Conservation (phyloP, 257 asterid species). For the Misopates orontium region DNA sequence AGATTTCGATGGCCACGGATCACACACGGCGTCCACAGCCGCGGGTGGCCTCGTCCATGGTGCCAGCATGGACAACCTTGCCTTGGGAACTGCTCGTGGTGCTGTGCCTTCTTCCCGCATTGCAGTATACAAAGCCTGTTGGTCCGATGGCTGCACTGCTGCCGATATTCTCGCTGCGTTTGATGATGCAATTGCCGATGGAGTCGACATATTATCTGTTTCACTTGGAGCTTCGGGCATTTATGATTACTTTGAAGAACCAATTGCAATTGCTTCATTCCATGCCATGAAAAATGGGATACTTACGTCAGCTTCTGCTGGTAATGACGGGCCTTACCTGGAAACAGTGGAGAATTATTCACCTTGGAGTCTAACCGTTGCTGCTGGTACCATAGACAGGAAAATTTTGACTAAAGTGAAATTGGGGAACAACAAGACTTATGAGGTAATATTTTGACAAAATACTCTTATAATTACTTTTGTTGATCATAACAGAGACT, state of each 20-base stretch:
- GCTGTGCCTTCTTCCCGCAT: constrained; percentile 61
- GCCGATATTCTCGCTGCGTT: constrained; percentile 52
- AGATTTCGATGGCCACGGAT: constrained; percentile 62
- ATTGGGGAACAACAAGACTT: constrained; percentile 32
- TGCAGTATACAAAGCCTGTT: constrained; percentile 62
- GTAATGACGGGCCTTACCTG: constrained; percentile 38
- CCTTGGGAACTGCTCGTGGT: constrained; percentile 55
- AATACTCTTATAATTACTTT: not conserved
- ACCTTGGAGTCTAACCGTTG: constrained; percentile 52
- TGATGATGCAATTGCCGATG: constrained; percentile 52
- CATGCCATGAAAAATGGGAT: constrained; percentile 55
- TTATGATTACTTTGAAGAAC: constrained; percentile 40
- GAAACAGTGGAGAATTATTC: constrained; percentile 32
- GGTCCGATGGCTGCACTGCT: constrained; percentile 48
- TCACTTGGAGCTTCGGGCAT: constrained; percentile 34
- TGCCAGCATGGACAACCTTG: constrained; percentile 46
- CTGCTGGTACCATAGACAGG: constrained; percentile 46
- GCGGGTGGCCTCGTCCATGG: constrained; percentile 42
- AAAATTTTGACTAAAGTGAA: constrained; percentile 32
- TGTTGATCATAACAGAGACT: not conserved
- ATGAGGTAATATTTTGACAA: constrained; percentile 31
- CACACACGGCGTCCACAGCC: constrained; percentile 64
- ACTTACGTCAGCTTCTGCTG: constrained; percentile 47
- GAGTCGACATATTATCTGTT: constrained; percentile 43
- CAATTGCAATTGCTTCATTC: constrained; percentile 50